phyloP scores from a whole-genome alignment of 2,329 filamentous ascomycete species.

The Ceratocystis cacaofunesta region DNA sequence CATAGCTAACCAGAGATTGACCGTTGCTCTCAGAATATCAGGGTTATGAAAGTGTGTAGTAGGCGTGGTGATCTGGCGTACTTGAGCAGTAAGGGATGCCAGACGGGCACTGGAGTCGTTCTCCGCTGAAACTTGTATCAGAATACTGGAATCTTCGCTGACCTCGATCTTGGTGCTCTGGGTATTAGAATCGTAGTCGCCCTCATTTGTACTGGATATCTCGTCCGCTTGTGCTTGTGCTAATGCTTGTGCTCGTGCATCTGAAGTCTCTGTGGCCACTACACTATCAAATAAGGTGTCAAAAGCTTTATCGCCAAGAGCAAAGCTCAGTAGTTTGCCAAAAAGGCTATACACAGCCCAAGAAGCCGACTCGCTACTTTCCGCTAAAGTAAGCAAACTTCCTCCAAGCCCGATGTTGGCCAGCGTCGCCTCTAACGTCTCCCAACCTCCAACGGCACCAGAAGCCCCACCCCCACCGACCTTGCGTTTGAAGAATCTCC shows the following conservation, averaged over 20 bases:
- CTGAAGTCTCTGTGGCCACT: conserved; percentile 16
- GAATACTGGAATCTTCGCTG: not conserved
- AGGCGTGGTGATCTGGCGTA: conserved; percentile 36
- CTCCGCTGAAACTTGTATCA: not conserved
- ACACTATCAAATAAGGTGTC: conserved; percentile 50
- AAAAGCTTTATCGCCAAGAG: conserved; percentile 61
- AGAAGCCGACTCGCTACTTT: conserved; percentile 20
- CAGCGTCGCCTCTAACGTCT: conserved; percentile 57
- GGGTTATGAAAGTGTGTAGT: conserved; percentile 42
- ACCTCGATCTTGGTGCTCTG: not conserved
- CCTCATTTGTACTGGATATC: not conserved
- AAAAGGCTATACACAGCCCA: conserved; percentile 61
- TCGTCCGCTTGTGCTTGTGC: not conserved
- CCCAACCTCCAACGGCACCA: conserved; percentile 53
- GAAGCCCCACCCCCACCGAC: conserved; percentile 36
- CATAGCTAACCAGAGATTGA: conserved; percentile 50
- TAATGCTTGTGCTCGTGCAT: not conserved
- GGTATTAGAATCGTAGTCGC: not conserved
- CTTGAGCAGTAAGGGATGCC: conserved; percentile 18
- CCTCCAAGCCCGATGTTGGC: conserved; percentile 50
- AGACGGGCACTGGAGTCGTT: not conserved
- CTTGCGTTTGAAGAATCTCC: conserved; percentile 66
- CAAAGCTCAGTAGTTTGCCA: conserved; percentile 67
- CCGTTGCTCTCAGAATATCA: conserved; percentile 46
- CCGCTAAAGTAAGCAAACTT: conserved; percentile 31